phyloP scores from a whole-genome alignment of 306 rosid genomes.

The Cotoneaster glaucophyllus region DNA sequence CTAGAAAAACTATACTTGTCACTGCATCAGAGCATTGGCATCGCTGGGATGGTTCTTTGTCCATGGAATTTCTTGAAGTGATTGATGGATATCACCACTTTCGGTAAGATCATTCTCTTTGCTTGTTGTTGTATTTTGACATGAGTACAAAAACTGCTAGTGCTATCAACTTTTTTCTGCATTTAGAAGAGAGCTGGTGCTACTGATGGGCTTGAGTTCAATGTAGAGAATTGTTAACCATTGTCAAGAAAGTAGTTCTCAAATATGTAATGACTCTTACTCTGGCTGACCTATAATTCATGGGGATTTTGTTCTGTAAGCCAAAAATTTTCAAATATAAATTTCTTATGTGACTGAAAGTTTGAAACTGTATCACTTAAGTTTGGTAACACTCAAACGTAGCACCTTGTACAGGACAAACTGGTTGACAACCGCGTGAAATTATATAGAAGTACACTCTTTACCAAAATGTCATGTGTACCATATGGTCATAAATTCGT shows the following conservation, averaged over 20 bases:
- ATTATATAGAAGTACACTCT: neutral
- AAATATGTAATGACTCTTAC: neutral
- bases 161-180: neutral
- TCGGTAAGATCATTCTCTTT: conserved; percentile 39
- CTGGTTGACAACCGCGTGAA: neutral
- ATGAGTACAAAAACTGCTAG: neutral
- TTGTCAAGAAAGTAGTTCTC: neutral
- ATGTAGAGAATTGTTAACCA: neutral
- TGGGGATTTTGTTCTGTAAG: neutral
- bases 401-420: neutral
- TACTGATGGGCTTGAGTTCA: neutral
- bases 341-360: neutral
- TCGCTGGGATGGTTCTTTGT: conserved; percentile 84
- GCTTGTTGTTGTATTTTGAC: neutral
- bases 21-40: conserved; percentile 79
- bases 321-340: neutral
- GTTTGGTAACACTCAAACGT: neutral
- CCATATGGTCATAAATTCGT: neutral
- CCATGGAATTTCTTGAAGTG: conserved; percentile 66
- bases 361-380: neutral
- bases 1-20: conserved; percentile 66
- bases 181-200: neutral
- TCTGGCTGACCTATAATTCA: neutral
- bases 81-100: conserved; percentile 63
- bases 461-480: neutral